These are phyloP conservation scores for Leptographium wingfieldii DNA, from an alignment of 2,329 filamentous ascomycete species.

Conservation along the genomic window DNA sequence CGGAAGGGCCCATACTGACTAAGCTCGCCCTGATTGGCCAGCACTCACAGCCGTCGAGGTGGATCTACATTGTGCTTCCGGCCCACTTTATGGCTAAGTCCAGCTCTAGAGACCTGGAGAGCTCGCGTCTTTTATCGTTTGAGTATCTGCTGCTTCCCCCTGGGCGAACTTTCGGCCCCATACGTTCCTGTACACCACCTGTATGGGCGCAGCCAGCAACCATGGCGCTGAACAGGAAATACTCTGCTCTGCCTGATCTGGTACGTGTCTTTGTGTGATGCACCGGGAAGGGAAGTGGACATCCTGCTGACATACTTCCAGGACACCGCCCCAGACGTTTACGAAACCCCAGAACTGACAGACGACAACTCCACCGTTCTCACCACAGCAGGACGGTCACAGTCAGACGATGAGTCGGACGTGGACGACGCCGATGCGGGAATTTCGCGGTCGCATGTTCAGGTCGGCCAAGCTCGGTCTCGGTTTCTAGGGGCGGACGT, in stretches of 20 bases:
- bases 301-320: slow-evolving; percentile 23
- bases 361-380: slow-evolving; percentile 80
- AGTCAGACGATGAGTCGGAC: slow-evolving; percentile 51
- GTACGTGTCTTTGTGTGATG: slow-evolving; percentile 28
- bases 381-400: slow-evolving; percentile 40
- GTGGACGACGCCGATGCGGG: slow-evolving; percentile 48
- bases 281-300: slow-evolving; percentile 1
- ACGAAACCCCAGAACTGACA: slow-evolving; percentile 87
- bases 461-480: slow-evolving; percentile 65
- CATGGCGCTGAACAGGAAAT: slow-evolving; percentile 72
- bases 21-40: not conserved
- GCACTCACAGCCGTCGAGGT: not conserved
- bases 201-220: slow-evolving; percentile 1
- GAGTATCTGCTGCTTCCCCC: not conserved
- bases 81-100: not conserved
- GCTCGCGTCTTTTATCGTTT: not conserved
- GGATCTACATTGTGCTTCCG: not conserved
- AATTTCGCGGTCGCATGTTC: slow-evolving; percentile 65
- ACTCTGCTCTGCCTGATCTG: slow-evolving; percentile 67
- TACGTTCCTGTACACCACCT: not conserved
- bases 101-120: not conserved
- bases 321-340: slow-evolving; percentile 89
- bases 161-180: not conserved
- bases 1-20: not conserved
- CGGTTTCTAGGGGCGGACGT: slow-evolving; percentile 66